Percentiles rank a stretch among this genome's conserved stretches.
Evolutionary conservation across 495 filamentous ascomycete species (phyloP).

Genomic region (Hypomontagnella submonticulosa): DNA sequence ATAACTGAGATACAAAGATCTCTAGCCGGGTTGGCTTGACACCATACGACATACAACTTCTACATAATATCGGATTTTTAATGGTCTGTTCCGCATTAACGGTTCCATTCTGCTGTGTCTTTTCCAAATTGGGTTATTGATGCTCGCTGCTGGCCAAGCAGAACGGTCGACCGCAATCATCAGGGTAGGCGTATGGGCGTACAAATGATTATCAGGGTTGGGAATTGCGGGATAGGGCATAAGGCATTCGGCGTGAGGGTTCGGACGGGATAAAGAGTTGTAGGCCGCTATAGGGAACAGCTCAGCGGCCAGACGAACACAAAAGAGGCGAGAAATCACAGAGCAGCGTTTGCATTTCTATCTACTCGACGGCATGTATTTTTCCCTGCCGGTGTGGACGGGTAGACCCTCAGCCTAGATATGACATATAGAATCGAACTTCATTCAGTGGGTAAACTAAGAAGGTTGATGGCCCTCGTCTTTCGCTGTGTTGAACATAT

Average conservation of each 20-base stretch:
- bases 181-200: conserved; percentile 31
- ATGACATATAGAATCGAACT: conserved; percentile 41
- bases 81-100: conserved; percentile 32
- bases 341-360: conserved; percentile 38
- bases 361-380: conserved; percentile 30
- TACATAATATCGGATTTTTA: conserved; percentile 42
- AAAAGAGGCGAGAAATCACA: conserved; percentile 31
- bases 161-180: conserved; percentile 17
- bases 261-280: conserved; percentile 21
- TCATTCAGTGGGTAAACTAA: conserved; percentile 4
- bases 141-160: conserved; percentile 12
- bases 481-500: not conserved
- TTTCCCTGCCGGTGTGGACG: conserved; percentile 23
- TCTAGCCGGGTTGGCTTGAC: conserved; percentile 19
- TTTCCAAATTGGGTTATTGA: conserved; percentile 35
- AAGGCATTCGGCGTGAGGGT: conserved; percentile 33
- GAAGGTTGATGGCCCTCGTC: not conserved
- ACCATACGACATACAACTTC: conserved; percentile 32
- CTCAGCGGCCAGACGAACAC: conserved; percentile 28
- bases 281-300: conserved; percentile 20
- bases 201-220: not conserved
- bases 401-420: conserved; percentile 35
- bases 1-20: conserved; percentile 24
- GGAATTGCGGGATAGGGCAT: conserved; percentile 25
- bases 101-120: conserved; percentile 38